These are phyloP conservation scores for Syncephalastrum racemosum DNA, from an alignment of 371 early-diverging fungal species.

Conservation along the genomic window DNA sequence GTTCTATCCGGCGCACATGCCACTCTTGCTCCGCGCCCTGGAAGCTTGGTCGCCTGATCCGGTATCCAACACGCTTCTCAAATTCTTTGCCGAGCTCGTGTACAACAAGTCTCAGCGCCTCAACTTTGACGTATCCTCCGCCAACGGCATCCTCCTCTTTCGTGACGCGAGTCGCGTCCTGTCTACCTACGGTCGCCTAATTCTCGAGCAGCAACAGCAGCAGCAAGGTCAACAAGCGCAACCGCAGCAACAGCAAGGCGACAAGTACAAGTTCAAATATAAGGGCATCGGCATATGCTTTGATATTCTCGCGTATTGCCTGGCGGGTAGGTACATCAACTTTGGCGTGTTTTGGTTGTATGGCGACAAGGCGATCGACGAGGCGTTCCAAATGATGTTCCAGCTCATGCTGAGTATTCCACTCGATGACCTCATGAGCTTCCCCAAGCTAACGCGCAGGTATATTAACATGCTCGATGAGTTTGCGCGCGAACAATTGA, in stretches of 20 bases:
- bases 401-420: constrained; percentile 76
- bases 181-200: constrained; percentile 42
- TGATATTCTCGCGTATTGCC: constrained; percentile 66
- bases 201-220: constrained; percentile 25
- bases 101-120: constrained; percentile 81
- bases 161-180: constrained; percentile 76
- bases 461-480: constrained; percentile 66
- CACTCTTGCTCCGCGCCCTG: constrained; percentile 62
- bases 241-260: too few relatives aligned
- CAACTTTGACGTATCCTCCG: constrained; percentile 81
- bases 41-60: constrained; percentile 70
- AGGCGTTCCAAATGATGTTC: constrained; percentile 67
- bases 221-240: too few relatives aligned
- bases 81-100: constrained; percentile 79
- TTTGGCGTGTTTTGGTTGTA: constrained; percentile 94
- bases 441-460: constrained; percentile 62
- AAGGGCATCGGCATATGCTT: constrained; percentile 82
- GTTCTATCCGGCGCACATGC: constrained; percentile 73
- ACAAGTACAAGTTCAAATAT: constrained; percentile 45
- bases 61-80: constrained; percentile 69
- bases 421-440: constrained; percentile 68
- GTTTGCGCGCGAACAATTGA: constrained; percentile 66
- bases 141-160: constrained; percentile 90
- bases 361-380: constrained; percentile 80
- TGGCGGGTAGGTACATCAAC: constrained; percentile 84